phyloP scores from a whole-genome alignment of 257 asterid species.

The Pogostemon cablin region DNA sequence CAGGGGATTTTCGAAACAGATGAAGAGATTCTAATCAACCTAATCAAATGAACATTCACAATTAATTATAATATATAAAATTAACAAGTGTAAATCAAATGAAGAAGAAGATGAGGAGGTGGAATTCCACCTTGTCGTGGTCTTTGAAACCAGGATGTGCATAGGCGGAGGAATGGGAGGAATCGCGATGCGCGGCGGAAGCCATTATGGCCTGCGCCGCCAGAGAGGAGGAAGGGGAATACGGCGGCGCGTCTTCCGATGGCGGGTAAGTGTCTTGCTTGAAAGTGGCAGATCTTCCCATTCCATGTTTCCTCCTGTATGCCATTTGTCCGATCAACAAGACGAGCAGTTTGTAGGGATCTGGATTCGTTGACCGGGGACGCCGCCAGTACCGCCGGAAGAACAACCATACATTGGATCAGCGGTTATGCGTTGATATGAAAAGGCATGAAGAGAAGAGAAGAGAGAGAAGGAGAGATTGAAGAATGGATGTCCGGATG shows the following conservation, averaged over 20 bases:
- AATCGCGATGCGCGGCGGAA: slow-evolving; percentile 57
- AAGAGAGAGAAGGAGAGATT: background rate
- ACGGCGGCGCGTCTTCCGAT: slow-evolving; percentile 27
- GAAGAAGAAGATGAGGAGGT: background rate
- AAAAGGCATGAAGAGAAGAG: slow-evolving; percentile 9
- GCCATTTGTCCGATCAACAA: slow-evolving; percentile 43
- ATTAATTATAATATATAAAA: background rate
- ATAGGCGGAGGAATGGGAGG: slow-evolving; percentile 49
- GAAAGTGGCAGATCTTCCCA: slow-evolving; percentile 58
- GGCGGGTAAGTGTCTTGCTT: slow-evolving; percentile 51
- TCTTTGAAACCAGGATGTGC: slow-evolving; percentile 38
- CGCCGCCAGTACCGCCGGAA: slow-evolving; percentile 29
- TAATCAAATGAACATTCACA: background rate
- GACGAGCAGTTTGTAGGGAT: background rate
- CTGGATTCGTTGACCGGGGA: slow-evolving; percentile 18
- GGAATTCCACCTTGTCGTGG: slow-evolving; percentile 30
- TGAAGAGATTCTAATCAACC: background rate
- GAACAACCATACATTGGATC: slow-evolving; percentile 21
- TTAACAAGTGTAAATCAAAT: background rate
- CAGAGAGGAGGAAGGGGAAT: slow-evolving; percentile 41
- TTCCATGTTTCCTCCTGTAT: slow-evolving; percentile 60
- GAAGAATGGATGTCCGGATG: slow-evolving; percentile 27
- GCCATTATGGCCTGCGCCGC: slow-evolving; percentile 78
- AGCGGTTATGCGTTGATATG: background rate
- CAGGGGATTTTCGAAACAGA: background rate